Evolutionary conservation across 1,139 yeast species (phyloP).

Genomic region (Torulaspora globosa): DNA sequence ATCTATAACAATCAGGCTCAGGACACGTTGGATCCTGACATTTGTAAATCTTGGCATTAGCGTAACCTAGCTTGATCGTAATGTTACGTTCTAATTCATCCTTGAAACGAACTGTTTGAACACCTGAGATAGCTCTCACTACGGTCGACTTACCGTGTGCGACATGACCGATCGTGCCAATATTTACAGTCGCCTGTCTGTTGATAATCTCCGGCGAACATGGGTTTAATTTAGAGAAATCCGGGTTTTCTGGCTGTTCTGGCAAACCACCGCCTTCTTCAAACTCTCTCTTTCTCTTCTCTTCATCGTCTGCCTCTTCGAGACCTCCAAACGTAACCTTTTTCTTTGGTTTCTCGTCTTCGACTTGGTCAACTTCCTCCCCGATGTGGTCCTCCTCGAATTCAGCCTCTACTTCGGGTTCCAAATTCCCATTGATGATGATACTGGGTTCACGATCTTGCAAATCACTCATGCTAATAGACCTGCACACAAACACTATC

Average conservation of each 20-base stretch:
- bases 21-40: constrained; percentile 85
- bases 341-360: constrained; percentile 53
- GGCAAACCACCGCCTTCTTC: constrained; percentile 99
- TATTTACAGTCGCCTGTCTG: constrained; percentile 98
- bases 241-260: constrained; percentile 89
- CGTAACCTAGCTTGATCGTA: constrained; percentile 97
- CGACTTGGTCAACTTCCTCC: constrained; percentile 20
- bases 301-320: constrained; percentile 53
- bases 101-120: constrained; percentile 97
- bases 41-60: constrained; percentile 96
- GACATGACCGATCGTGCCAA: constrained; percentile 98
- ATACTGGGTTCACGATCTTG: constrained; percentile 83
- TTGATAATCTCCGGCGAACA: constrained; percentile 91
- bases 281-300: constrained; percentile 76
- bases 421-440: constrained; percentile 69
- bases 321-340: constrained; percentile 79
- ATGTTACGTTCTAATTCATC: constrained; percentile 98
- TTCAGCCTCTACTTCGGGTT: constrained; percentile 44
- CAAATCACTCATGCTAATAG: constrained; percentile 53
- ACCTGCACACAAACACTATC: not conserved
- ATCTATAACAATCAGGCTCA: constrained; percentile 91
- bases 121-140: constrained; percentile 98
- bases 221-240: constrained; percentile 73
- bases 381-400: constrained; percentile 39
- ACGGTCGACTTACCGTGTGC: constrained; percentile 99